phyloP scores from a whole-genome alignment of 805 yeast species.

The Helenozyma baotianmanensis region DNA sequence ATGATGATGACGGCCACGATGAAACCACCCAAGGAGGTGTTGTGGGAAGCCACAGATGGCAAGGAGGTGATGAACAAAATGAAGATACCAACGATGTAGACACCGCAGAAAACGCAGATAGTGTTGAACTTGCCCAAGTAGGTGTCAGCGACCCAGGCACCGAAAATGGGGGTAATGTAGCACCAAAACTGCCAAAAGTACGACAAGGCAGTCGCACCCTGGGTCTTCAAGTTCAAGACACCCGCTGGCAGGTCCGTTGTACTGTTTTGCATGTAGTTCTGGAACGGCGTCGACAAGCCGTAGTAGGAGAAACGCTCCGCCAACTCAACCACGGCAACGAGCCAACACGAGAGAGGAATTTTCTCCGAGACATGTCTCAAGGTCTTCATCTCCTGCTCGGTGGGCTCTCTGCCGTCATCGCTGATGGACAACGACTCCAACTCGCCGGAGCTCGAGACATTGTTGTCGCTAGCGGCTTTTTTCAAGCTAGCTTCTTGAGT shows the following conservation, averaged over 20 bases:
- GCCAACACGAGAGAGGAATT: constrained; percentile 55
- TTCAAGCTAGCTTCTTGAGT: constrained; percentile 5
- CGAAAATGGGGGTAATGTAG: constrained; percentile 72
- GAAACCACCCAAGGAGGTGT: constrained; percentile 62
- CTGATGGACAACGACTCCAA: constrained; percentile 8
- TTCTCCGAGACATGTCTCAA: constrained; percentile 49
- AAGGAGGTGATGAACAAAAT: constrained; percentile 66
- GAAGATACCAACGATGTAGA: constrained; percentile 60
- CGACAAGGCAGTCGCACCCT: constrained; percentile 66
- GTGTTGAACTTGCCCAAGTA: constrained; percentile 70
- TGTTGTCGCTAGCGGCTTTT: constrained; percentile 2
- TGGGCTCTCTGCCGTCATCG: constrained; percentile 43
- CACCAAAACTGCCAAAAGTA: constrained; percentile 81
- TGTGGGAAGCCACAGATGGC: constrained; percentile 48
- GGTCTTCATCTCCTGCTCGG: constrained; percentile 49
- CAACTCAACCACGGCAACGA: constrained; percentile 68
- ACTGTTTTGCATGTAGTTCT: constrained; percentile 68
- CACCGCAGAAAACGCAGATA: constrained; percentile 53
- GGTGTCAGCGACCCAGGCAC: constrained; percentile 73
- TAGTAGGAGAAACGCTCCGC: constrained; percentile 80
- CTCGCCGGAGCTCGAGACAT: constrained; percentile 1
- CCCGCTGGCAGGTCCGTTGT: constrained; percentile 42
- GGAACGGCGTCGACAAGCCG: constrained; percentile 72
- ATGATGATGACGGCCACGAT: constrained; percentile 51
- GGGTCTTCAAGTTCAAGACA: constrained; percentile 55